Base-by-base conservation (phyloP, 2,329 filamentous ascomycete genomes). In the Coniochaeta sp. region DNA sequence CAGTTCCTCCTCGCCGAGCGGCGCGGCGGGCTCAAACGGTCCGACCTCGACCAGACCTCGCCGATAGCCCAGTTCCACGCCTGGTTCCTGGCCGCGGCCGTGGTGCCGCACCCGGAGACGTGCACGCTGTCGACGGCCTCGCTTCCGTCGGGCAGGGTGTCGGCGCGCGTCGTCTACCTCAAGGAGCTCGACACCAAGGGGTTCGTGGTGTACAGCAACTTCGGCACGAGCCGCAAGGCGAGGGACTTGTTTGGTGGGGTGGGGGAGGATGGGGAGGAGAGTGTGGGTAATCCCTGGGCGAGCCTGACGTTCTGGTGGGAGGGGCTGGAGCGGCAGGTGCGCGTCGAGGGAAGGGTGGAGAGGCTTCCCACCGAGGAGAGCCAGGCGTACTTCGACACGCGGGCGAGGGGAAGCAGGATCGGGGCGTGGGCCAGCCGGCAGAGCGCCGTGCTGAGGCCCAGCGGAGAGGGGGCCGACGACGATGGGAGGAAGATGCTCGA, bases 371-470 rank as follows among this genome's bases (percentile, higher is more conserved):
- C 74, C 0, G 88, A 86, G 67, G 92, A 97, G 77, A 92, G 88
- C 65, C 86, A 89, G 76, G 70, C 71, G 19, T 89, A 89, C 71
- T 89, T 79, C 66, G 83, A 87, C 69, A 87, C 85, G 17, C 74
- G 86, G 50, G 91, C 91, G 56, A 79, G 95, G 3, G 93, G 91
- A 0, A 91, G 87, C 69, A 80, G 92, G 65, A 82, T 99, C 62
- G 95, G 95, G 0, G 95, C 93, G 1, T 98, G 95, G 95, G 91
- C 95, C 12, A 96, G 91, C 72, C 82, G 85, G 73, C 95, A 99
- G 83, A 96, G 90, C 70, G 80, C 84, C 67, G 90, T 93, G 47
- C 75, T 98, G 60, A 74, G 76, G 74, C 77, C 81, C 50, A 59
- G 63, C 52, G 63, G 64, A 4, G 65, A 67, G 4, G 73, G 75